Percentiles rank a stretch among this genome's conserved stretches.
Evolutionary conservation across 257 asterid species (phyloP).

Genomic region (Solanum habrochaites): DNA sequence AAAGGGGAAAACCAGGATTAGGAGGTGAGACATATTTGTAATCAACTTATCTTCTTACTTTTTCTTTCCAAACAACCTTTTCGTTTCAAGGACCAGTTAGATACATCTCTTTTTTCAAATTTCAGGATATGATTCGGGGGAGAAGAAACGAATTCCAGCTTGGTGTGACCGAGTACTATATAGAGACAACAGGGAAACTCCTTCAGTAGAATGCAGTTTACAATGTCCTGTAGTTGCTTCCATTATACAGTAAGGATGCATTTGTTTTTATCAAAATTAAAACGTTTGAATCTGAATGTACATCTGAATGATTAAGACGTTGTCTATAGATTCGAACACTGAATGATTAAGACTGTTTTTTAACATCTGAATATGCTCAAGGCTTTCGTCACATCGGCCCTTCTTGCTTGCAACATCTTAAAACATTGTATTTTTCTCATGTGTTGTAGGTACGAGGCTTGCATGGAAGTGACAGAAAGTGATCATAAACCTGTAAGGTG

Average conservation of each 20-base stretch:
- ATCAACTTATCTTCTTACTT: background rate
- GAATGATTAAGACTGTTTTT: too few relatives aligned
- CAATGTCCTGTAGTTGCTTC: slow-evolving; percentile 91
- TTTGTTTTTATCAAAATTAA: background rate
- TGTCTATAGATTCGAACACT: background rate
- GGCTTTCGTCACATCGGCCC: background rate
- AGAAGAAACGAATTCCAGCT: slow-evolving; percentile 94
- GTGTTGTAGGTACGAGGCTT: slow-evolving; percentile 64
- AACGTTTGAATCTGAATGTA: background rate
- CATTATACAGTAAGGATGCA: slow-evolving; percentile 39
- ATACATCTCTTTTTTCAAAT: background rate
- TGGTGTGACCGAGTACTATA: slow-evolving; percentile 93
- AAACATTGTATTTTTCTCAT: background rate
- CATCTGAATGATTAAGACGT: background rate
- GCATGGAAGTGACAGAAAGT: slow-evolving; percentile 93
- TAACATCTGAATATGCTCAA: background rate
- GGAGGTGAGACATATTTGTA: slow-evolving; percentile 48
- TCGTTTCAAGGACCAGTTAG: background rate
- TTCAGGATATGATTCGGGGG: slow-evolving; percentile 95
- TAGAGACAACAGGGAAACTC: slow-evolving; percentile 62
- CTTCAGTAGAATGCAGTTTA: slow-evolving; percentile 59
- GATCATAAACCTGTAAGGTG: slow-evolving; percentile 97
- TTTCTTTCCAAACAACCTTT: background rate
- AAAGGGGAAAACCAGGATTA: slow-evolving; percentile 82
- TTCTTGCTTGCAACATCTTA: background rate